Conservation (phyloP, 2,329 filamentous ascomycete genomes). For the Epichloe coenophiala region DNA sequence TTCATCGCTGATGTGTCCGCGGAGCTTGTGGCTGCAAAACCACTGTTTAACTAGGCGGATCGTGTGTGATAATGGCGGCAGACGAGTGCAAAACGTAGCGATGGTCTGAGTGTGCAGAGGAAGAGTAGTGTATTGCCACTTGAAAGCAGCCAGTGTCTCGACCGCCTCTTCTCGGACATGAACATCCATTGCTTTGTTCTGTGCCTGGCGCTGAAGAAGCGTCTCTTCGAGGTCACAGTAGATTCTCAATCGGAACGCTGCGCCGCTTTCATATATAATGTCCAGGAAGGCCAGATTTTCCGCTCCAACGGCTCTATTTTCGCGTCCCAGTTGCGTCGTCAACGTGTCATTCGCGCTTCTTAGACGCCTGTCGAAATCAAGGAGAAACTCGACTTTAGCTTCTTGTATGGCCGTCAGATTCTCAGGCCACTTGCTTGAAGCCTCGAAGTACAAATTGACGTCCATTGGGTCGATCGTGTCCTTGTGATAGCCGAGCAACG, state of each 20-base stretch:
- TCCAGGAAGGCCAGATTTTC: slow-evolving; percentile 77
- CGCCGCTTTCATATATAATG: slow-evolving; percentile 56
- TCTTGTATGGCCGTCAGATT: slow-evolving; percentile 82
- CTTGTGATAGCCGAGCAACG: slow-evolving; percentile 28
- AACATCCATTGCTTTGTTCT: slow-evolving; percentile 55
- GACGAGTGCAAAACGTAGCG: slow-evolving; percentile 65
- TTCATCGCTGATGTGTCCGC: slow-evolving; percentile 62
- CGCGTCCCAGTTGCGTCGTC: slow-evolving; percentile 61
- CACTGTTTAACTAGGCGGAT: slow-evolving; percentile 80
- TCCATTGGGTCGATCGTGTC: slow-evolving; percentile 48
- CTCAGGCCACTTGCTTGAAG: slow-evolving; percentile 86
- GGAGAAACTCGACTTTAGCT: slow-evolving; percentile 80
- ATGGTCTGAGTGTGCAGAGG: slow-evolving; percentile 75
- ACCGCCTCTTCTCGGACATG: slow-evolving; percentile 56
- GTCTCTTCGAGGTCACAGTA: slow-evolving; percentile 78
- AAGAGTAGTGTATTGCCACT: slow-evolving; percentile 55
- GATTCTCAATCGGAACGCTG: slow-evolving; percentile 72
- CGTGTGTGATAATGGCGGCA: slow-evolving; percentile 65
- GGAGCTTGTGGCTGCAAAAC: slow-evolving; percentile 74
- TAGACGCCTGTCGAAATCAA: slow-evolving; percentile 62
- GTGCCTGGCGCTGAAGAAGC: slow-evolving; percentile 65
- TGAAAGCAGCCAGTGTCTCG: slow-evolving; percentile 54
- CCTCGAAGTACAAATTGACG: slow-evolving; percentile 81
- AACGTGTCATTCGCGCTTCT: slow-evolving; percentile 45
- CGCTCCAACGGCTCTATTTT: slow-evolving; percentile 55